These are phyloP conservation scores for Colletotrichum scovillei DNA, from an alignment of 2,329 filamentous ascomycete genomes.

Conservation along the genomic window DNA sequence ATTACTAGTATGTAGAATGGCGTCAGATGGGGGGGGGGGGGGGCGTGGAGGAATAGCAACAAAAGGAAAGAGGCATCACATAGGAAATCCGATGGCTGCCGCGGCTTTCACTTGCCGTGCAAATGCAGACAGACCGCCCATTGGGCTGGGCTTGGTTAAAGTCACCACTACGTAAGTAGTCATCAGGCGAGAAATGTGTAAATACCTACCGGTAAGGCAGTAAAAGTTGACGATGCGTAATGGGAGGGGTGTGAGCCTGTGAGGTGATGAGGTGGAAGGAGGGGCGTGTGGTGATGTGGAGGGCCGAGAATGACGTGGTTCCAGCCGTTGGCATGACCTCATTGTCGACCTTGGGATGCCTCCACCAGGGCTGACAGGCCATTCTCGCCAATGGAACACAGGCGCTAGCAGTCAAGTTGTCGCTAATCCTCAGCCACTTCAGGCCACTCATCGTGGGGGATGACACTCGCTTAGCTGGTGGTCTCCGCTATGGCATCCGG, in stretches of 20 bases:
- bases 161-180: neutral
- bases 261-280: neutral
- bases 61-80: neutral
- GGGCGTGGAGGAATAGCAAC: neutral
- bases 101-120: neutral
- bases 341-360: neutral
- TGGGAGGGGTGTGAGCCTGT: neutral
- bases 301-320: conserved; percentile 32
- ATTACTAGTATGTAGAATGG: neutral
- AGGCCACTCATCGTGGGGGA: conserved; percentile 13
- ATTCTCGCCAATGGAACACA: neutral
- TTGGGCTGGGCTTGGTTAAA: neutral
- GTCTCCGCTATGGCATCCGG: neutral
- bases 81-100: neutral
- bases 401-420: neutral
- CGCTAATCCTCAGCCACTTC: conserved; percentile 27
- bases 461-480: conserved; percentile 6
- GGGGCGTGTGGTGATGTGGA: neutral
- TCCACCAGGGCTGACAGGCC: neutral
- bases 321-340: conserved; percentile 27
- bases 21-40: conserved; percentile 27
- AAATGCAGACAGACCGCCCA: neutral
- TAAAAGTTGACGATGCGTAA: conserved; percentile 27
- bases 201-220: too few relatives aligned
- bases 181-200: neutral